phyloP scores from a whole-genome alignment of 257 asterid species.

The Jacaranda mimosifolia region DNA sequence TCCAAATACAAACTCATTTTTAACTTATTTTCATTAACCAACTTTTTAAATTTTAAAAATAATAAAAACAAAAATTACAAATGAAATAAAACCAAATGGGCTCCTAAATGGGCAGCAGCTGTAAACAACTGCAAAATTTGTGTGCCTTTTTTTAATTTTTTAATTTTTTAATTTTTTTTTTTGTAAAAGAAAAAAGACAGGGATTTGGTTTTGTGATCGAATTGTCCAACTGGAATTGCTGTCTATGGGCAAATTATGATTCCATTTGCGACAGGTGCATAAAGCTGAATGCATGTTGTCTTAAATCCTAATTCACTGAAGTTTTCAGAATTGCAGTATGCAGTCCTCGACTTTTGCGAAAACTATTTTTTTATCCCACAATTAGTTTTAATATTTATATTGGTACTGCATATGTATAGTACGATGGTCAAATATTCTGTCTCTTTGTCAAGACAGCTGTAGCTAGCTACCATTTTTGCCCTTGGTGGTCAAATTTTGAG shows the following conservation, averaged over 20 bases:
- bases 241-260: not conserved
- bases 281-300: constrained; percentile 31
- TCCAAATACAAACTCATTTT: no score
- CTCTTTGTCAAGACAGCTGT: not conserved
- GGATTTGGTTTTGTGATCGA: not conserved
- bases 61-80: no score
- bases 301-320: not conserved
- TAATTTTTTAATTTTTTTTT: not conserved
- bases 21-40: no score
- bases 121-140: no score
- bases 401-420: no score
- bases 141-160: not conserved
- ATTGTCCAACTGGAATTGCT: constrained; percentile 23
- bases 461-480: not conserved
- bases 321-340: not conserved
- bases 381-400: no score
- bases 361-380: not conserved
- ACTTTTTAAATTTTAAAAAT: no score
- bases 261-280: not conserved
- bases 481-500: not conserved
- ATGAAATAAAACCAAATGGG: no score
- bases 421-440: not conserved
- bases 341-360: not conserved
- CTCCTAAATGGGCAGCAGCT: no score
- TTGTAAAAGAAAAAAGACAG: not conserved